Evolutionary conservation across 78 protist genomes (phyloP).

Genomic region (slime mould (Dictyostelium discoideum)): dicty_2.7 NC_007088.5:4068501-4069000

Average conservation of each 20-base stretch:
- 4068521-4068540: neutral
- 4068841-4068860: neutral
- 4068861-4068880: neutral
- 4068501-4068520: neutral
- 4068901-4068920: neutral
- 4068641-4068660: neutral
- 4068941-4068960: neutral
- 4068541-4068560: neutral
- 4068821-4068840: neutral
- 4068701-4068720: neutral
- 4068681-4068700: neutral
- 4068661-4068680: neutral
- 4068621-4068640: neutral
- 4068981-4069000: neutral
- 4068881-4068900: neutral
- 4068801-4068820: neutral
- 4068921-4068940: slow-evolving; percentile 4
- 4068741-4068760: neutral
- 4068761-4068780: slow-evolving; percentile 4
- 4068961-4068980: slow-evolving; percentile 31
- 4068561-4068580: neutral
- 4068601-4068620: neutral
- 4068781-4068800: neutral
- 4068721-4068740: neutral
- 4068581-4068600: neutral